Base-by-base conservation (phyloP, 352 stramenopile species). In the Pythium insidiosum region DNA sequence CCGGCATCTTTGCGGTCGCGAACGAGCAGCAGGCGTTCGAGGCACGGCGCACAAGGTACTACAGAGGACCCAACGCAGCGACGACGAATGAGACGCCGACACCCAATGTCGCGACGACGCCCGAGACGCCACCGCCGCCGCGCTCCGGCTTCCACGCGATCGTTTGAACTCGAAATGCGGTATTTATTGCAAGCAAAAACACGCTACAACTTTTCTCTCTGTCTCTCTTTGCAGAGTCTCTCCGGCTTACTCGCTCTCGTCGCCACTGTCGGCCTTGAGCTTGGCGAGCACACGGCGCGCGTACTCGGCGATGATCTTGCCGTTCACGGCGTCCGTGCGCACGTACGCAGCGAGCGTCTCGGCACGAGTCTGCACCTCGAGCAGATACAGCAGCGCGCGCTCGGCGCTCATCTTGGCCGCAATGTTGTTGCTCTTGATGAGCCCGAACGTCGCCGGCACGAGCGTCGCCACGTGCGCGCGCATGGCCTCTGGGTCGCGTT, bases 381-480 rank as follows among this genome's bases (percentile, higher is more conserved):
- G 67, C 59, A 95, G 36, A 43, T 95, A 93, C 19, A 95, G 53
- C 53, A 95, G 58, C 38, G 83, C 74, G 24, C 84, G 75, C 49
- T 95, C 84, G 28, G 83, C 82, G 11, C 74, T 73, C 40, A 94
- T 54, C 67, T 95, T 95, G 39, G 92, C 81, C 0, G 76, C 73
- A 43, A 95, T 73, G 56, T 95, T 93, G 55, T 83, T 83, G 65
- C 82, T 85, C 69, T 93, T 93, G 61, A 95, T 88, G 29, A 84
- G 64, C 55, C 73, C 58, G 48, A 95, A 92, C 24, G 84, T 76
- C 42, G 73, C 57, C 18, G 79, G 75, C 48, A 95, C 83, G 31
- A 95, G 69, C 36, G 58, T 55, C 10, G 43, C 36, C 20, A 90
- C 29, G 40, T 90, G 65, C 13, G 47, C 52, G 7, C 78, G 81